Conservation (phyloP, 768 basidiomycete genomes). For the Lepiota brunneoincarnata region DNA sequence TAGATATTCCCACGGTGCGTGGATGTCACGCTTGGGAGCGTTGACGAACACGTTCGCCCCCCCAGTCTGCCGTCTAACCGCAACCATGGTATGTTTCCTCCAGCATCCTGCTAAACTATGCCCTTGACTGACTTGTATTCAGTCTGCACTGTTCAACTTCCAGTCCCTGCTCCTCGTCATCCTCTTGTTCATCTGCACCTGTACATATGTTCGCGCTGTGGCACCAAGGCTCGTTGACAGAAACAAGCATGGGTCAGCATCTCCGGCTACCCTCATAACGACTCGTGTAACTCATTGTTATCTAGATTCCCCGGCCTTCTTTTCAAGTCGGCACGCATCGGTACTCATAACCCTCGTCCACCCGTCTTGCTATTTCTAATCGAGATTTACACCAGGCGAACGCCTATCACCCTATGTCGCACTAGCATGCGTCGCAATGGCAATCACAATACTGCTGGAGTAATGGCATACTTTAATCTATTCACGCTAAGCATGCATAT, state of each 20-base stretch:
- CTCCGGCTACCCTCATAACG: neutral
- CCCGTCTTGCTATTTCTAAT: neutral
- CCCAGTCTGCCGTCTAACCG: neutral
- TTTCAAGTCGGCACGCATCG: conserved; percentile 96
- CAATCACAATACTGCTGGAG: conserved; percentile 57
- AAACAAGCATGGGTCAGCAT: conserved; percentile 89
- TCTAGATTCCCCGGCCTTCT: conserved; percentile 85
- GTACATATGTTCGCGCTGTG: conserved; percentile 90
- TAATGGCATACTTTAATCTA: conserved; percentile 27
- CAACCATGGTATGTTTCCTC: conserved; percentile 6
- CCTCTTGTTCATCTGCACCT: conserved; percentile 93
- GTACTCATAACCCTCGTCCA: conserved; percentile 37
- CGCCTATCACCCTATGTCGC: conserved; percentile 95
- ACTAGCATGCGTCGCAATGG: conserved; percentile 92
- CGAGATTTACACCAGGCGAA: conserved; percentile 58
- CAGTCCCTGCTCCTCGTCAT: conserved; percentile 93
- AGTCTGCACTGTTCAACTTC: conserved; percentile 97
- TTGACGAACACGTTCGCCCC: neutral
- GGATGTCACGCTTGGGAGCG: conserved; percentile 2
- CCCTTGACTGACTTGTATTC: neutral
- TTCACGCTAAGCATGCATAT: conserved; percentile 22
- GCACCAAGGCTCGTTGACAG: conserved; percentile 88
- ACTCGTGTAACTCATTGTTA: neutral
- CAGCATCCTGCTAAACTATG: neutral
- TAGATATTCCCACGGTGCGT: conserved; percentile 4